phyloP scores from a whole-genome alignment of 139 green algal species.

The Tetradesmus obliquus region DNA sequence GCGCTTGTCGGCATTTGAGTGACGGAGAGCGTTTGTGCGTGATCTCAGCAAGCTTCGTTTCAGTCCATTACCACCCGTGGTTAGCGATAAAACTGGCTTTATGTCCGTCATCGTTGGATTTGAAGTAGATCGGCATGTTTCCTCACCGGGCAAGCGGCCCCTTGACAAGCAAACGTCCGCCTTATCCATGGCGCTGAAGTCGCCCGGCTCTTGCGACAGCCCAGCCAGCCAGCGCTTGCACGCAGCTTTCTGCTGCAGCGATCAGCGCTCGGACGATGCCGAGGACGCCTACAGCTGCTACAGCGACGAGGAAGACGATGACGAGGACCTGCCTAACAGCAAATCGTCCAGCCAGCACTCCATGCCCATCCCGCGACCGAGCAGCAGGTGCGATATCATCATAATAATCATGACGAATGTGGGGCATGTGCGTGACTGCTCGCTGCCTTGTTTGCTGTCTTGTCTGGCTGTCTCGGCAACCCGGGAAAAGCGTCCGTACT shows the following conservation, averaged over 20 bases:
- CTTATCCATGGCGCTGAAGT: background rate
- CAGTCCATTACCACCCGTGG: background rate
- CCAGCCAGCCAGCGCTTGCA: background rate
- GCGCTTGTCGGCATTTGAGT: background rate
- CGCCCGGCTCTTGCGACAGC: background rate
- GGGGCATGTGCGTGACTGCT: background rate
- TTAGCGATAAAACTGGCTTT: background rate
- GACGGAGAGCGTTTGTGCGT: background rate
- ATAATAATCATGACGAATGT: too few relatives aligned
- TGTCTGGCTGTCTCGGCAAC: background rate
- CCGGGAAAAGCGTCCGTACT: background rate
- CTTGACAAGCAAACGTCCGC: background rate
- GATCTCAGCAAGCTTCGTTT: background rate
- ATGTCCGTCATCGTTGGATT: background rate
- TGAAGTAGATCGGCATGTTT: background rate
- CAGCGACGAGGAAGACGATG: constrained; percentile 10
- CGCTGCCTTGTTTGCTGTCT: background rate
- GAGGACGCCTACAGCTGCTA: constrained; percentile 3
- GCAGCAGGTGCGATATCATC: background rate
- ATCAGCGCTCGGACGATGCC: background rate
- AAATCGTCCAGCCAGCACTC: background rate
- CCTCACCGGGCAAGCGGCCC: background rate
- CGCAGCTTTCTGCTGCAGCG: background rate
- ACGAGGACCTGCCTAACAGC: background rate
- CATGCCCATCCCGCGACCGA: background rate